Conservation (phyloP, 768 basidiomycete genomes). For the Porphyrellus cyaneotinctus region DNA sequence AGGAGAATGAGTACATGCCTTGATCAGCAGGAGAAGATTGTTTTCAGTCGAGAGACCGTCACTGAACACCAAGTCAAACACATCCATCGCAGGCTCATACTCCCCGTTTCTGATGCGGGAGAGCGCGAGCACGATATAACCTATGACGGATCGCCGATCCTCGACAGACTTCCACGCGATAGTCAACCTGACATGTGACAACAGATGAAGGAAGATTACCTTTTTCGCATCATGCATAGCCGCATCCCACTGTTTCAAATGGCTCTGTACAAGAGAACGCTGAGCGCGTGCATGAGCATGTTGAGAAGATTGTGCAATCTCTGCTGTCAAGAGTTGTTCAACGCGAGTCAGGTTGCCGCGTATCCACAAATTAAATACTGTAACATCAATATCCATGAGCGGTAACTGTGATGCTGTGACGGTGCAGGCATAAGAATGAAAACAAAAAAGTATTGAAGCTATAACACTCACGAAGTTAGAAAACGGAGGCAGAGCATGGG, state of each 20-base stretch:
- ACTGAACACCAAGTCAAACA: background rate
- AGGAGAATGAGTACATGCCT: background rate
- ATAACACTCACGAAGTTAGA: too few relatives aligned
- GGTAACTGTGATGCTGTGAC: background rate
- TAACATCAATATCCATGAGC: background rate
- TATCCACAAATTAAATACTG: background rate
- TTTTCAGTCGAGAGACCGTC: background rate
- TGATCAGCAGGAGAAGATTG: background rate
- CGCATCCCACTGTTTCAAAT: background rate
- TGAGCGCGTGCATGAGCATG: background rate
- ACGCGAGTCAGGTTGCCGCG: background rate
- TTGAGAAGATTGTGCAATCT: background rate
- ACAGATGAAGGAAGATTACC: background rate
- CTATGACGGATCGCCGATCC: background rate
- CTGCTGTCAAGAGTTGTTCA: background rate
- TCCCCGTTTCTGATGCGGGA: too few relatives aligned
- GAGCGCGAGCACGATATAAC: too few relatives aligned
- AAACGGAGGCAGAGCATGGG: too few relatives aligned
- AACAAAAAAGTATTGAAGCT: too few relatives aligned
- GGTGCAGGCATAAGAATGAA: too few relatives aligned
- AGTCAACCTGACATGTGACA: background rate
- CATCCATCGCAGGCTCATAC: too few relatives aligned
- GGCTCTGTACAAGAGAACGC: background rate
- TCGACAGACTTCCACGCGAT: background rate
- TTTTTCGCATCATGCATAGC: background rate